Base-by-base conservation (phyloP, 106 monocot genomes). In the Platanthera guangdongensis region DNA sequence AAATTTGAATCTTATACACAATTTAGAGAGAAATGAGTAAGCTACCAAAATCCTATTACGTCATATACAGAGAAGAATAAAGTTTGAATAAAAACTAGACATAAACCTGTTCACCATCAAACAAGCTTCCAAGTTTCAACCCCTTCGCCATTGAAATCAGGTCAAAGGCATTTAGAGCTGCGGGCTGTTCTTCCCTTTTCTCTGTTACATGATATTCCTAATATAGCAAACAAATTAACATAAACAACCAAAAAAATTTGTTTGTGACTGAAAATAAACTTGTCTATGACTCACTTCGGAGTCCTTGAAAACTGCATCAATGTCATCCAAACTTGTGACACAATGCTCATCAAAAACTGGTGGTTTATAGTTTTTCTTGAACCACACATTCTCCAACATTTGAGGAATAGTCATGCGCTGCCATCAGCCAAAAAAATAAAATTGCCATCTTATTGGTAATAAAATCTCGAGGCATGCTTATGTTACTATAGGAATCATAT, bases 131-230 rank as follows among this genome's bases (percentile, higher is more conserved):
- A 71, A 97, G 96, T 83, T 97, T 89, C 5, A 97, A 80, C 11
- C 89, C 93, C 76, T 88, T 87, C 21, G 90, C 89, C 86, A 97
- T 86, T 63, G 96, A 93, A 76, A 97, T 97, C 45, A 97, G 83
- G 77, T 97, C 93, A 86, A 97, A 97, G 39, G 96, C 96, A 82
- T 97, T 97, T 91, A 97, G 86, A 8, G 89, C 79, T 51, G 76
- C 80, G 25, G 93, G 96, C 75, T 97, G 84, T 50, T 83, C 86
- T 72, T 96, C 93, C 15, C 19, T 85, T 65, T 78, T 87, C 82
- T 91, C 93, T n/a, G 68, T 83, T 0, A 89, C 93, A 81, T 86
- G 84, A 52, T 80, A 52, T 74, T 93, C 93, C 96, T 93, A 80
- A 19, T n/a, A 81, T 32, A 65, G 5, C 57, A 45, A 32, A 75